Conservation (phyloP, 768 basidiomycete species). For the Termitomyces sp. region DNA sequence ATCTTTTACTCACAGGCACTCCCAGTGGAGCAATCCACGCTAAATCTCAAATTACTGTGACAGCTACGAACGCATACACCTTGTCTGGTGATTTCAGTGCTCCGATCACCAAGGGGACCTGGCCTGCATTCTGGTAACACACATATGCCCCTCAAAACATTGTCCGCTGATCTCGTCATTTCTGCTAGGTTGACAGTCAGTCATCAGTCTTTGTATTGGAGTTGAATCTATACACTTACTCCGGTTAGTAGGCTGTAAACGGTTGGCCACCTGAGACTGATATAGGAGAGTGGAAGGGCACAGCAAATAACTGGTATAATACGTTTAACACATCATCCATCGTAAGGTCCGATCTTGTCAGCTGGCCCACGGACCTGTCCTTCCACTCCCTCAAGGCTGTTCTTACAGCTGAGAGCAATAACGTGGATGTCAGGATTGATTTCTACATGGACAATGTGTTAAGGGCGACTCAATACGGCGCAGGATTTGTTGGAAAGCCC, state of each 20-base stretch:
- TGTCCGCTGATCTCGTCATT: background rate
- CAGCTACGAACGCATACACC: conserved; percentile 28
- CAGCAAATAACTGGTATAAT: conserved; percentile 37
- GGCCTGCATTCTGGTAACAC: conserved; percentile 39
- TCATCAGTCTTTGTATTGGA: background rate
- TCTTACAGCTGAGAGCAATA: conserved; percentile 32
- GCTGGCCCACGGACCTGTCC: conserved; percentile 37
- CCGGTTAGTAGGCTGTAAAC: conserved; percentile 26
- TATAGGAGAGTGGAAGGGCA: conserved; percentile 44
- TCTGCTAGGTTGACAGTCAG: conserved; percentile 26
- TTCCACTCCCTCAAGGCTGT: conserved; percentile 39
- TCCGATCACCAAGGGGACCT: conserved; percentile 34
- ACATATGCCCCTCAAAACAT: background rate
- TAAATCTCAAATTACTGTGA: conserved; percentile 37
- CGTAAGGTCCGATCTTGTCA: conserved; percentile 33
- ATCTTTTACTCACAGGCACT: background rate
- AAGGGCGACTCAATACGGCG: conserved; percentile 32
- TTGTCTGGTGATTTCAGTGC: conserved; percentile 39
- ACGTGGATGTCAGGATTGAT: conserved; percentile 32
- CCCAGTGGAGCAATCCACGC: conserved; percentile 36
- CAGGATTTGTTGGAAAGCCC: conserved; percentile 34
- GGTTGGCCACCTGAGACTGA: conserved; percentile 40
- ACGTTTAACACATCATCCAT: conserved; percentile 41
- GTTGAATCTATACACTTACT: background rate
- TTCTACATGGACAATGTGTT: conserved; percentile 36